Evolutionary conservation across 768 basidiomycete species (phyloP).

Genomic region (Rhizopogon vulgaris): DNA sequence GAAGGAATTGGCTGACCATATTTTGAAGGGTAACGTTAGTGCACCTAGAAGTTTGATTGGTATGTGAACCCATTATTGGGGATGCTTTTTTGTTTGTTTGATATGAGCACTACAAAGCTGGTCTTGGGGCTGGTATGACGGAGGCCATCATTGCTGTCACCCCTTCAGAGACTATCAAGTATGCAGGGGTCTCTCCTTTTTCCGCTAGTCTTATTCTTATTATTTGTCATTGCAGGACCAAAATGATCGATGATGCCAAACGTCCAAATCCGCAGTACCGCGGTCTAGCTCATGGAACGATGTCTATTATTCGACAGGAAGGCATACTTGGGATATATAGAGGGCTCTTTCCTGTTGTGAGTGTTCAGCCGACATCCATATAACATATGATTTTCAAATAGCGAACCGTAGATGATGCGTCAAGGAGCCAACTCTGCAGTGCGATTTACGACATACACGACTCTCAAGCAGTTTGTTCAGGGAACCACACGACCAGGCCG

Average conservation of each 20-base stretch:
- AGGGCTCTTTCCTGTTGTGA: slow-evolving; percentile 88
- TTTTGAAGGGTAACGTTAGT: slow-evolving; percentile 77
- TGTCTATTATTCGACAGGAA: slow-evolving; percentile 75
- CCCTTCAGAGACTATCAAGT: slow-evolving; percentile 99
- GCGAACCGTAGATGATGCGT: slow-evolving; percentile 72
- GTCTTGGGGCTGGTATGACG: slow-evolving; percentile 82
- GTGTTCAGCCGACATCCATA: slow-evolving; percentile 21
- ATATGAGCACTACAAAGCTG: slow-evolving; percentile 39
- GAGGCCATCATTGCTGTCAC: slow-evolving; percentile 95
- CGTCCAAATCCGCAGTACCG: slow-evolving; percentile 78
- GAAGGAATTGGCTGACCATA: background rate
- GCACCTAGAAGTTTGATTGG: slow-evolving; percentile 81
- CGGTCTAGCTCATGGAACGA: slow-evolving; percentile 82
- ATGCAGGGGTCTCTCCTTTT: slow-evolving; percentile 17
- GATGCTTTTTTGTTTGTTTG: no score
- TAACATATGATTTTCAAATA: background rate
- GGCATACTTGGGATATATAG: slow-evolving; percentile 83
- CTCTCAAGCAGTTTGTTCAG: slow-evolving; percentile 89
- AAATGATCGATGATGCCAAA: slow-evolving; percentile 92
- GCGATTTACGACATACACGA: slow-evolving; percentile 92
- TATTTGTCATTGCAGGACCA: slow-evolving; percentile 58
- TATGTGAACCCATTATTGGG: slow-evolving; percentile 24
- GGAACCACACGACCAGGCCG: slow-evolving; percentile 80
- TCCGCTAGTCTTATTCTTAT: background rate
- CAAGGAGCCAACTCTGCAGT: slow-evolving; percentile 98